A percentile compares a stretch with the other conserved stretches of the same genome.
These are phyloP conservation scores for Kurtzmaniella cleridarum DNA, from an alignment of 805 yeast species.

Conservation along the genomic window DNA sequence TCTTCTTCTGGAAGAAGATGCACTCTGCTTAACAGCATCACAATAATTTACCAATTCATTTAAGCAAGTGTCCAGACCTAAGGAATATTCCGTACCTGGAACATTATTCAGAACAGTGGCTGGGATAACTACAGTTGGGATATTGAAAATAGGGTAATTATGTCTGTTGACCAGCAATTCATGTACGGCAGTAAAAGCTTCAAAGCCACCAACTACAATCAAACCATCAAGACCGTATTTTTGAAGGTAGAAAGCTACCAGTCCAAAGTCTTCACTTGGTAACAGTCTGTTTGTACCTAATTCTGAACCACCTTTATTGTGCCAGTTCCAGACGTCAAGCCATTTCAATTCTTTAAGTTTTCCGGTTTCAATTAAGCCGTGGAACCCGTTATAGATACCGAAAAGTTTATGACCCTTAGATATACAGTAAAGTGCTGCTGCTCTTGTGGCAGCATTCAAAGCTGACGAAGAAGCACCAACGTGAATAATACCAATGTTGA, in stretches of 20 bases:
- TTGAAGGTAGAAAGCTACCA: constrained; percentile 67
- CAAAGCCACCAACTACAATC: constrained; percentile 76
- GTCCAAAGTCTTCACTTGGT: constrained; percentile 64
- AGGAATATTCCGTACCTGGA: constrained; percentile 76
- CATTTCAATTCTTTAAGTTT: constrained; percentile 55
- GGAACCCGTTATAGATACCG: constrained; percentile 71
- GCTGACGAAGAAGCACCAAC: constrained; percentile 83
- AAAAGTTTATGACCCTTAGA: constrained; percentile 69
- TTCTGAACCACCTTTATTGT: constrained; percentile 72
- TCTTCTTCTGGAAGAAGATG: constrained; percentile 72
- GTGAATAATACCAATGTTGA: constrained; percentile 64
- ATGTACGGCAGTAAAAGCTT: constrained; percentile 67
- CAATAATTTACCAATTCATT: constrained; percentile 67
- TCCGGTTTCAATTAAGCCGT: constrained; percentile 63
- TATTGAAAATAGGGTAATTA: constrained; percentile 64
- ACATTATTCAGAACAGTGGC: constrained; percentile 78
- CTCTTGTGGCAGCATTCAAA: constrained; percentile 70
- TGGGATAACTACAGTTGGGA: constrained; percentile 74
- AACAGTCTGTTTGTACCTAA: constrained; percentile 74
- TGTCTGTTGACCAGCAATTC: constrained; percentile 57
- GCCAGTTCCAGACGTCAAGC: constrained; percentile 72
- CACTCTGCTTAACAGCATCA: constrained; percentile 75
- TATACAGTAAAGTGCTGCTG: constrained; percentile 69
- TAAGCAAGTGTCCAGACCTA: constrained; percentile 73
- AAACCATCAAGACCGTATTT: constrained; percentile 66